A percentile compares a stretch with the other conserved stretches of the same genome.
Evolutionary conservation across 345 rosid species (phyloP).

Genomic region (Gossypium anomalum): DNA sequence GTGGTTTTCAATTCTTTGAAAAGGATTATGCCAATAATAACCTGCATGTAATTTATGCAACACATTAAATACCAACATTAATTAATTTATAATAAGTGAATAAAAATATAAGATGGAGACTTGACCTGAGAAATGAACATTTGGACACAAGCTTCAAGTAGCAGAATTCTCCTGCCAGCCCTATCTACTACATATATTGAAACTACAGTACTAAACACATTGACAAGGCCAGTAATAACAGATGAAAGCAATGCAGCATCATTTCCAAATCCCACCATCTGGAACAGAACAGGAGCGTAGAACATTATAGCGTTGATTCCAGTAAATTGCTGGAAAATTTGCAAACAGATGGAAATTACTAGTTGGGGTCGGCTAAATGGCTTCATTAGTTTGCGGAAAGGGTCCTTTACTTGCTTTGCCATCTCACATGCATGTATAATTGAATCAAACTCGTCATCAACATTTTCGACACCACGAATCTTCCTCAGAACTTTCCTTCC

Average conservation of each 20-base stretch:
- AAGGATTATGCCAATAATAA: slow-evolving; percentile 26
- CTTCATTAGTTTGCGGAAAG: slow-evolving; percentile 42
- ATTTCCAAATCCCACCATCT: slow-evolving; percentile 56
- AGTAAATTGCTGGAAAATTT: not conserved
- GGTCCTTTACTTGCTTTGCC: slow-evolving; percentile 35
- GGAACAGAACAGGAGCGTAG: slow-evolving; percentile 59
- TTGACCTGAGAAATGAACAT: slow-evolving; percentile 37
- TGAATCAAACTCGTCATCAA: slow-evolving; percentile 18
- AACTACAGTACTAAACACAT: slow-evolving; percentile 52
- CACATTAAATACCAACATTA: too few species aligned
- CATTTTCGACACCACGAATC: not conserved
- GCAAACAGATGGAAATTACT: slow-evolving; percentile 32
- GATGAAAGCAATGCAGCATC: slow-evolving; percentile 55
- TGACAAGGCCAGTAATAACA: slow-evolving; percentile 51
- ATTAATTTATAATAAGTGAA: not conserved
- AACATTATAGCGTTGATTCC: slow-evolving; percentile 51
- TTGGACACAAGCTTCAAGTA: slow-evolving; percentile 48
- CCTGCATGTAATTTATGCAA: not conserved
- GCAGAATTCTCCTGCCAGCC: slow-evolving; percentile 49
- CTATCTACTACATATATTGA: slow-evolving; percentile 53
- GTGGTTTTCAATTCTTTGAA: slow-evolving; percentile 18
- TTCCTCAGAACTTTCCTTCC: slow-evolving; percentile 38
- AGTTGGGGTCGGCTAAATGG: slow-evolving; percentile 32
- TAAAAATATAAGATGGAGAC: not conserved
- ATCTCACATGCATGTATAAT: slow-evolving; percentile 29